Base-by-base conservation (phyloP, 1,284 basidiomycete genomes). In the Cryptococcus deneoformans region DNA sequence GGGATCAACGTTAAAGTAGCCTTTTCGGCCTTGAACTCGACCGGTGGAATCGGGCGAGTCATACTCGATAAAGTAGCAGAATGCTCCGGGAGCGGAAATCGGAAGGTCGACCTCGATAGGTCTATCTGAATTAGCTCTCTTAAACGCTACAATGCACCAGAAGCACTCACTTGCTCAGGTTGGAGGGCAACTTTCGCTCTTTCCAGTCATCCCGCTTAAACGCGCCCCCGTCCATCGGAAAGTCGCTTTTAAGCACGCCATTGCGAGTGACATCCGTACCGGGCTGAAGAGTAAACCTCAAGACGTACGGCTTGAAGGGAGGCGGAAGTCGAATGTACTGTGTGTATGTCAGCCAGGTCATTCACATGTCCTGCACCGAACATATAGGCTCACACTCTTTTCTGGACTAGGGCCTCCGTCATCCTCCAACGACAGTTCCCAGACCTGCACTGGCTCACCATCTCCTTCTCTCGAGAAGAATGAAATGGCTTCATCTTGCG, bases 1-100 rank as follows among this genome's bases (percentile, higher is more conserved):
- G 12, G 93, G 93, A 72, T 97, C 94, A 63, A 97, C 86, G 76
- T 95, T 95, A 80, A 97, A 96, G 79, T 92, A 96, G 2, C 93
- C 92, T 68, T 90, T 85, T 54, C 89, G 85, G 44, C 90, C 89
- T 61, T 85, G 86, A 56, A 88, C 77, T 59, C 90, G 85, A 6
- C 56, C 53, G 5, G 69, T 66, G 8, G 61, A 56, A 7, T 54
- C 56, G 9, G 65, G 59, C 1, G 62, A 64, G 64, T 94, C 92
- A 74, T 94, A 91, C 77, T 96, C 92, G 54, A 96, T 81, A 85
- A 87, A 95, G 77, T 92, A 97, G 58, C 89, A 85, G 79, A 95
- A 97, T 0, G 92, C 92, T 57, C 93, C 93, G 0, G 94, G 90
- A 62, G 92, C 90, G 3, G 91, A 93, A 77, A 97, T 95, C 35